Evolutionary conservation across 768 basidiomycete genomes (phyloP), one percentile per base, ranked within the genome.

Genomic region (Suillus fuscotomentosus): DNA sequence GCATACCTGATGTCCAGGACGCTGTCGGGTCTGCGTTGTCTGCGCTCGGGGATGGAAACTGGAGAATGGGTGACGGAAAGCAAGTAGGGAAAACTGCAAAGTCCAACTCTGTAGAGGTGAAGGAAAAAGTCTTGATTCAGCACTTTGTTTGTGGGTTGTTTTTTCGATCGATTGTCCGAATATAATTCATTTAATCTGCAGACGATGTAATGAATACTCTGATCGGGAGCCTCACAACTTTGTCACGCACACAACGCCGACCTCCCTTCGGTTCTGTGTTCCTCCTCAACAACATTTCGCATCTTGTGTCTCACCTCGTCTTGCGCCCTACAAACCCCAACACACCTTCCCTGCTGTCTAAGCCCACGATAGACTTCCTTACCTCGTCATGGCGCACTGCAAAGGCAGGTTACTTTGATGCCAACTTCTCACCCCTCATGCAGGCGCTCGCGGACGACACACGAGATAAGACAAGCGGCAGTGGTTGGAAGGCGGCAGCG

Each of bases 1-100:
- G 83, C 60, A 77, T 95, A 3, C 90, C 91, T 0, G 84, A 88
- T 59, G 89, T 94, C 3, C 82, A 86, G 62, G 81, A 79, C 20
- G 91, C 90, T 1, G 90, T 88, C 11, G 84, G 83, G 1, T 80
- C 89, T 1, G 87, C 88, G 0, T 77, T 94, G 43, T 72, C 86
- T 47, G 84, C 87, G 2, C 83, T 95, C 1, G 93, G 93, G 0
- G 92, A 95, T 65, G 93, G 93, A 11, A 94, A 94, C 68, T 94
- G 93, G 93, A 91, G 86, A 76, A 94, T 95, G 92, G 93, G 93
- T 5, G 91, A 92, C 65, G 92, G 91, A 6, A 82, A 91, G 24
- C 82, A 83, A 68, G 86, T 89, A 7, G 84, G 84, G 11, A 86
- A 85, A 68, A 72, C 71, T 2, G 66, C 75, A 8, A 84, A 84